phyloP scores from a whole-genome alignment of 2,329 filamentous ascomycete genomes.

The Fusarium heterosporum region DNA sequence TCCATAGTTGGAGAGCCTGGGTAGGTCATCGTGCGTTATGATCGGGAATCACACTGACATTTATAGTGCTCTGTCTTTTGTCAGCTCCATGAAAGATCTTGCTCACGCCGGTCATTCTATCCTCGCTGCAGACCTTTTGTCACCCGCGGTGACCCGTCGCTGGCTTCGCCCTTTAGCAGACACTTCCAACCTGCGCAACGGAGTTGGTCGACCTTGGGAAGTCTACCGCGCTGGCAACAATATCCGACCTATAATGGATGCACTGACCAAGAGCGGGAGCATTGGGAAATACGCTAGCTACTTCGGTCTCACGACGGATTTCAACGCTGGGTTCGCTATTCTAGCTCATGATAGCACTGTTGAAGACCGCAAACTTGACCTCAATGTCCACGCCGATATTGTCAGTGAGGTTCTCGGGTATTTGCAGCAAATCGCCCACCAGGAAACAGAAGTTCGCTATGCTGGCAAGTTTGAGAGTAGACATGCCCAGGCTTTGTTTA shows the following conservation, averaged over 20 bases:
- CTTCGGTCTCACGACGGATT: slow-evolving; percentile 33
- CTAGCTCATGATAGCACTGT: slow-evolving; percentile 49
- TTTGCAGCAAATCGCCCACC: slow-evolving; percentile 12
- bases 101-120: slow-evolving; percentile 38
- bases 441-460: slow-evolving; percentile 28
- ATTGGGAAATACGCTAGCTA: slow-evolving; percentile 48
- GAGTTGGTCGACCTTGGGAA: slow-evolving; percentile 51
- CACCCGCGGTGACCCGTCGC: slow-evolving; percentile 43
- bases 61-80: slow-evolving; percentile 32
- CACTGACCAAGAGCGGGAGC: slow-evolving; percentile 46
- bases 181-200: slow-evolving; percentile 52
- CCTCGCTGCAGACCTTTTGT: slow-evolving; percentile 37
- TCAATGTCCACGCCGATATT: slow-evolving; percentile 52
- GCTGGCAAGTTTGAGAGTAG: slow-evolving; percentile 9
- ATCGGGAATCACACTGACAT: neutral
- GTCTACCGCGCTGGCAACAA: slow-evolving; percentile 46
- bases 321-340: slow-evolving; percentile 49
- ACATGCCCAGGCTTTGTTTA: neutral
- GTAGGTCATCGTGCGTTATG: slow-evolving; percentile 6
- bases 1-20: slow-evolving; percentile 30
- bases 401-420: slow-evolving; percentile 42
- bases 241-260: slow-evolving; percentile 44
- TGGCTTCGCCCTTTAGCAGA: slow-evolving; percentile 48
- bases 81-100: slow-evolving; percentile 38
- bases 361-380: slow-evolving; percentile 43